Evolutionary conservation across 805 yeast species (phyloP), one percentile per base, ranked within the genome.

Genomic region (Candida ortonii): DNA sequence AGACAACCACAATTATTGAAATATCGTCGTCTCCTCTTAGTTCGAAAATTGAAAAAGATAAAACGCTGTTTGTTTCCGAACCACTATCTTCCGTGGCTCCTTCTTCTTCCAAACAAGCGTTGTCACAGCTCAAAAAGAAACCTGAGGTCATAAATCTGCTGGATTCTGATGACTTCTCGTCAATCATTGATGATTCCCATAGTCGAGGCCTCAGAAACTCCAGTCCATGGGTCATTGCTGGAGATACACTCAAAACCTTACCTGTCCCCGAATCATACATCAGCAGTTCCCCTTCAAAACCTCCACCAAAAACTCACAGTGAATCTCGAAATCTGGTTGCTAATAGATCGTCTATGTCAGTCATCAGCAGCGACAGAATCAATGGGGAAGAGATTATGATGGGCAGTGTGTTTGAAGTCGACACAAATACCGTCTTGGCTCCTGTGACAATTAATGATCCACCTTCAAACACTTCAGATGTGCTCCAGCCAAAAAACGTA

Each of bases 81-180:
- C n/a, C 25, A 7, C 22, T 16, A n/a, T 32, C 36, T 4, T 29
- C 30, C 11, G 14, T 22, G n/a, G 22, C 16, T 9, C 13, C 28
- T 15, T 30, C 40, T 12, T 36, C 41, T 22, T 21, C 20, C 12
- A 25, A n/a, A 24, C 21, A 12, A 12, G 11, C 16, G 5, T 15
- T 28, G 16, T 12, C 24, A 11, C 32, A 21, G 17, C 28, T 11
- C 3, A 10, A 6, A 6, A 10, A 11, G 15, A 21, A 25, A 13
- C n/a, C 31, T 13, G 46, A 42, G 15, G 25, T 38, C 7, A 38
- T 42, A 16, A 32, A 42, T 4, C 21, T 39, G n/a, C 12, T 39
- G 18, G 43, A 42, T 3, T 42, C 43, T 3, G 43, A 39, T 4
- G 33, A 22, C n/a, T 24, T 23, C 24, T 11, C 7, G n/a, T 12